Evolutionary conservation across 2,329 filamentous ascomycete genomes (phyloP).

Genomic region (Stagonosporopsis chrysanthemi): DNA sequence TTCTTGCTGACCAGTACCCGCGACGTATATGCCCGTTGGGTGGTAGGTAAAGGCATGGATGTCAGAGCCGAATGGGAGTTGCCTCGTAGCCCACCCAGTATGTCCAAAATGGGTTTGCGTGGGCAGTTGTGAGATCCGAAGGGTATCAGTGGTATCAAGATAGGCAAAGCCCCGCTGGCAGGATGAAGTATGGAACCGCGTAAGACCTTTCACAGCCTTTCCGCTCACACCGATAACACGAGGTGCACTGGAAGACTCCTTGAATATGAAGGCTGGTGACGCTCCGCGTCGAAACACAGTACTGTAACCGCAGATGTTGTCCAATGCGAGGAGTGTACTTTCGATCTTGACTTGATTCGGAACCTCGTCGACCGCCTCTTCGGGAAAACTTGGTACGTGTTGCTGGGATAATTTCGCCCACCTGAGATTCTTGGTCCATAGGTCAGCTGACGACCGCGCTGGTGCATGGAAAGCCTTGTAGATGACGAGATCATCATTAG

Average conservation of each 20-base stretch:
- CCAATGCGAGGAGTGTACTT: constrained; percentile 63
- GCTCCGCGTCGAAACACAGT: constrained; percentile 82
- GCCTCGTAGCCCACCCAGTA: constrained; percentile 76
- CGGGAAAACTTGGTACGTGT: constrained; percentile 66
- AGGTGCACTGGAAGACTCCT: constrained; percentile 78
- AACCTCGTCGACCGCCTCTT: constrained; percentile 59
- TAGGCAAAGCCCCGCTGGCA: constrained; percentile 87
- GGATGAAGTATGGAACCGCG: constrained; percentile 76
- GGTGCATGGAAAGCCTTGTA: constrained; percentile 78
- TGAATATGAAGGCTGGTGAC: constrained; percentile 83
- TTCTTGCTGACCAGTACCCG: constrained; percentile 72
- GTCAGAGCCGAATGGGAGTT: constrained; percentile 73
- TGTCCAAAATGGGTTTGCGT: constrained; percentile 72
- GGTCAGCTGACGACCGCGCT: constrained; percentile 46
- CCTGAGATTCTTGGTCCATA: constrained; percentile 67
- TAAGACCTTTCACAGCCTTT: constrained; percentile 72
- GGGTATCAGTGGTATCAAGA: constrained; percentile 66
- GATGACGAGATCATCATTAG: constrained; percentile 81
- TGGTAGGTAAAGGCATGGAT: constrained; percentile 80
- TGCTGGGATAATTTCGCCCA: constrained; percentile 80
- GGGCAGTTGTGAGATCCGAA: constrained; percentile 78
- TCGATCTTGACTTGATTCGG: constrained; percentile 55
- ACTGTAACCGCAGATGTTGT: constrained; percentile 77
- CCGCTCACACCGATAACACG: constrained; percentile 77
- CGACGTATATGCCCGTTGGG: constrained; percentile 75